Evolutionary conservation across 2,329 filamentous ascomycete species (phyloP), one percentile per base, ranked within the genome.

Genomic region (Penicillium expansum): DNA sequence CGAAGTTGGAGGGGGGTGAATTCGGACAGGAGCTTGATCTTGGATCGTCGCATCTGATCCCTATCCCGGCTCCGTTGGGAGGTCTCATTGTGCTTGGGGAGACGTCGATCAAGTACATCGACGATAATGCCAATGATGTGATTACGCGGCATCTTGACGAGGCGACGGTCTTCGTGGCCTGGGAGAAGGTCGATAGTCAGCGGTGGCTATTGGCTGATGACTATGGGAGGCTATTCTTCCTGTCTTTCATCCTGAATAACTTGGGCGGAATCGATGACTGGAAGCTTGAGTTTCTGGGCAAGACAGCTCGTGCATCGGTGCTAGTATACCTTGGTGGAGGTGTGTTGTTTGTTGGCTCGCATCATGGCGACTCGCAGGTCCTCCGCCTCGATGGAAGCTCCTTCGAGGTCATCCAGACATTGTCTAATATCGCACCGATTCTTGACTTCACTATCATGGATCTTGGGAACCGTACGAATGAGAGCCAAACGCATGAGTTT

Each of bases 391-490:
- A 78, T 43, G 80, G 83, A 51, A 79, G 87, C 32, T 82, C 80
- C 0, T 79, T 92, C 57, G 80, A 87, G 47, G 74, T 92, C 5
- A 73, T 94, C 10, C 91, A 96, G 69, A 88, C 85, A 0, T 81
- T 95, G 55, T 79, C 84, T 4, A 99, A 96, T 69, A 91, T 97
- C 65, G 92, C 90, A 0, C 94, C 94, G 0, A 90, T 99, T 41
- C 77, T 97, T 38, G 94, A 99, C 71, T 97, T 99, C 66, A 88
- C 90, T 1, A 86, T 99, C 16, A 96, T 97, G 91, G 94, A 97
- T 68, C 89, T 97, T 82, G 93, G 92, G 0, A 92, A 91, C 65
- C 83, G 91, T 55, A 87, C 90, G 58, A 88, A 88, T 22, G 89
- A 94, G 61, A 85, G 82, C 9, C 87, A 91, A 18, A 89, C 88